Evolutionary conservation across 2,329 filamentous ascomycete species (phyloP), one percentile per base, ranked within the genome.

Genomic region (Chrysoporthe austroafricana): DNA sequence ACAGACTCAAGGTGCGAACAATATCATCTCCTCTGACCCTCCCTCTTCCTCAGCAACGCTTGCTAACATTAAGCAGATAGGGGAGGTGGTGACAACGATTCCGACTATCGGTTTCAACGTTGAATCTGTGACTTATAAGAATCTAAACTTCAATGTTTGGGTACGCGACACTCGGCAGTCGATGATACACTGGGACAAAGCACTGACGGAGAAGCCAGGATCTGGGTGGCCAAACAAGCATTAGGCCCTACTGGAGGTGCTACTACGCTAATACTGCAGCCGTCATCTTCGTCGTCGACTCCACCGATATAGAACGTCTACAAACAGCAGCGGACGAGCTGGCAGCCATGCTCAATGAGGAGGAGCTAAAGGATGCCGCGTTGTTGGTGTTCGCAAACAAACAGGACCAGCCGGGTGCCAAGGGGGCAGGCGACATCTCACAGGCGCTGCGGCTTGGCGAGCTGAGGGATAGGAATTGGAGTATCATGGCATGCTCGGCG

Each of bases 101-200:
- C 96, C 96, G 26, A 99, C 96, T 65, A 98, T 99, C 79, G 96
- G 96, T 70, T 99, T 99, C 86, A 99, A 99, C 79, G 96, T 99
- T 75, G 96, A 99, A 82, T 97, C 94, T 32, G 96, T 99, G 72
- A 96, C 94, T 74, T 99, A 99, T 85, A 95, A 95, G 80, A 98
- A 97, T 79, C 87, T 99, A 70, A 97, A 97, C 80, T 97, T 99
- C 80, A 98, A 98, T 77, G 96, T 99, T 76, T 99, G 96, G 96
- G 91, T 93, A 90, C 66, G 89, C 50, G 14, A 36, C 32, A 13
- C 26, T n/a, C 4, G 5, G 39, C 14, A 57, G 7, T 9, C 14
- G 32, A 57, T n/a, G 16, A 13, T n/a, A 46, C 34, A 52, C 21
- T 48, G 56, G 59, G 46, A 72, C 73, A 62, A 72, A 63, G 66